Evolutionary conservation across 768 basidiomycete species (phyloP).

Genomic region (Daedalea quercina): DNA sequence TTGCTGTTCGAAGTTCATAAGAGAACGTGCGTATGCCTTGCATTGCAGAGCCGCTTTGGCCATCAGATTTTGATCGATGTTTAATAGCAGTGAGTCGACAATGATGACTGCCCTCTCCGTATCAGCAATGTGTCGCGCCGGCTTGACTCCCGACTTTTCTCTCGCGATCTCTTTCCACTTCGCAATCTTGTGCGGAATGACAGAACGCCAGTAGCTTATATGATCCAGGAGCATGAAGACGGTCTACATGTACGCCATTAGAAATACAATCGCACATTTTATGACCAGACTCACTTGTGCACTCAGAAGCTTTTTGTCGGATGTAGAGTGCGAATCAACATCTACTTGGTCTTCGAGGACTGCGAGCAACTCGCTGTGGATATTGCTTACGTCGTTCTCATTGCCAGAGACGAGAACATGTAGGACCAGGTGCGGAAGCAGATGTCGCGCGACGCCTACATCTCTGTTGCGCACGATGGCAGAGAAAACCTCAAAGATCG

Average conservation of each 20-base stretch:
- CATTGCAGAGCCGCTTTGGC: conserved; percentile 92
- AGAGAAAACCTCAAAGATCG: conserved; percentile 74
- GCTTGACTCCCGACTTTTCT: background rate
- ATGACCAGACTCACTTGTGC: conserved; percentile 64
- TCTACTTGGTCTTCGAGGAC: conserved; percentile 88
- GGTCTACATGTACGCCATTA: conserved; percentile 46
- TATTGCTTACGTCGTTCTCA: conserved; percentile 52
- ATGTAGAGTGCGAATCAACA: conserved; percentile 43
- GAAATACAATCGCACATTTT: background rate
- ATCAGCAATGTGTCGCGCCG: conserved; percentile 33
- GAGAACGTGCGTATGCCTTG: conserved; percentile 86
- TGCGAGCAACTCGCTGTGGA: conserved; percentile 68
- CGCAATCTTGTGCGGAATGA: conserved; percentile 57
- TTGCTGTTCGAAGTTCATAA: conserved; percentile 93
- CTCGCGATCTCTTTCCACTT: conserved; percentile 50
- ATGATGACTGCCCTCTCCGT: conserved; percentile 55
- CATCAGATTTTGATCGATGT: conserved; percentile 83
- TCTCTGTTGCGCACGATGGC: conserved; percentile 81
- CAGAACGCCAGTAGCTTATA: conserved; percentile 82
- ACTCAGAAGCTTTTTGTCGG: conserved; percentile 82
- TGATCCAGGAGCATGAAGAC: conserved; percentile 95
- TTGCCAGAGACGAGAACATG: conserved; percentile 76
- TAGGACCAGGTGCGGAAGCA: conserved; percentile 88
- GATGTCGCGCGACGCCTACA: conserved; percentile 85
- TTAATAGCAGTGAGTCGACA: conserved; percentile 77